Conservation (phyloP, 2,329 filamentous ascomycete genomes). For the Fusarium continuum region DNA sequence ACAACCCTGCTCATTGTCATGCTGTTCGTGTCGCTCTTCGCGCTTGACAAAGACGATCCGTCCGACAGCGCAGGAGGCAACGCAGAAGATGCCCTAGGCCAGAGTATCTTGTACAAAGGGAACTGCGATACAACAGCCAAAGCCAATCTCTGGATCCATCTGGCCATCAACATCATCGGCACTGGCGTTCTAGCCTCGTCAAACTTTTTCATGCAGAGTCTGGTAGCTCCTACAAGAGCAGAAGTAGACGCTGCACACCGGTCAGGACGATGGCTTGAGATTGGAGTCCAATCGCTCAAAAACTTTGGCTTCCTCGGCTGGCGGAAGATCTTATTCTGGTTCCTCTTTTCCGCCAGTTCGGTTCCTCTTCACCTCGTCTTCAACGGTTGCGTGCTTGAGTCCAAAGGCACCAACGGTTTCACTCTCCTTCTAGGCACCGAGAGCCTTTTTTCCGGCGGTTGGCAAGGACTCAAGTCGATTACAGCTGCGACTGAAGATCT, state of each 20-base stretch:
- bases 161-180: constrained; percentile 30
- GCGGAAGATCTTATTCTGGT: constrained; percentile 15
- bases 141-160: constrained; percentile 24
- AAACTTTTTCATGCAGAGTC: constrained; percentile 51
- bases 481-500: no score
- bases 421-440: constrained; percentile 7
- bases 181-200: constrained; percentile 47
- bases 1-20: constrained; percentile 1
- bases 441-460: background rate
- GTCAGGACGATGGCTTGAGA: constrained; percentile 28
- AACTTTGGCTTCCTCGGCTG: constrained; percentile 24
- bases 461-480: background rate
- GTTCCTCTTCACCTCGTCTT: constrained; percentile 22
- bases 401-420: constrained; percentile 22
- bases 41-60: background rate
- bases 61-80: accelerated
- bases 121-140: background rate
- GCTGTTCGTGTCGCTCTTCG: constrained; percentile 23
- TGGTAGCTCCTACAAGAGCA: constrained; percentile 46
- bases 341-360: constrained; percentile 8
- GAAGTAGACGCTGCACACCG: constrained; percentile 43
- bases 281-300: constrained; percentile 36
- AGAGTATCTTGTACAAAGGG: constrained; percentile 8
- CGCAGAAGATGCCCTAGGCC: background rate
- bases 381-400: constrained; percentile 20